Percentiles rank a stretch among this genome's conserved stretches.
Evolutionary conservation across 495 filamentous ascomycete genomes (phyloP).

Genomic region (Xylaria scruposa): DNA sequence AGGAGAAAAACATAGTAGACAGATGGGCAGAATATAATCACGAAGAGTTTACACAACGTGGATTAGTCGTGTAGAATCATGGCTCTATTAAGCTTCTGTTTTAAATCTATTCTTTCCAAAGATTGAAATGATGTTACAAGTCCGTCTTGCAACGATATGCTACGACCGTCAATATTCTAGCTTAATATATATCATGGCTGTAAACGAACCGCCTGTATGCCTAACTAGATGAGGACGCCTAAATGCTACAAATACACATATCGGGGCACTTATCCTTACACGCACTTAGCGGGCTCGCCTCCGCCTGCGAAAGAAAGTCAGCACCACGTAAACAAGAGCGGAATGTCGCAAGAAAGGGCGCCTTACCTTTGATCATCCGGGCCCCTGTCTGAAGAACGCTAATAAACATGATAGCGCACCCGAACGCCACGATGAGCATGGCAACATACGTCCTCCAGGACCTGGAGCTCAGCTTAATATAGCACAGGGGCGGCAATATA

Average conservation of each 20-base stretch:
- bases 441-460: constrained; percentile 79
- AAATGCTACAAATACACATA: constrained; percentile 30
- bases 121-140: background rate
- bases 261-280: constrained; percentile 23
- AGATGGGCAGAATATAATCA: background rate
- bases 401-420: constrained; percentile 80
- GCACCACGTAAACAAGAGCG: background rate
- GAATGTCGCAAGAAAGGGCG: background rate
- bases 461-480: constrained; percentile 84
- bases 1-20: background rate
- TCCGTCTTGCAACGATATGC: background rate
- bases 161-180: background rate
- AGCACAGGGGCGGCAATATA: constrained; percentile 93
- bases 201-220: background rate
- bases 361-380: constrained; percentile 64
- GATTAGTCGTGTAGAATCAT: background rate
- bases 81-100: background rate
- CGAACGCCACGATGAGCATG: constrained; percentile 74
- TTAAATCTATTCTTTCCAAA: constrained; percentile 10
- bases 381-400: constrained; percentile 76
- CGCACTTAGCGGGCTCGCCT: constrained; percentile 41
- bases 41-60: background rate
- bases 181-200: background rate
- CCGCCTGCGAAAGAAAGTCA: constrained; percentile 33
- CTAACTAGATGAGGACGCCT: background rate